These are phyloP conservation scores for Pisolithus orientalis DNA, from an alignment of 768 basidiomycete genomes.

Conservation along the genomic window DNA sequence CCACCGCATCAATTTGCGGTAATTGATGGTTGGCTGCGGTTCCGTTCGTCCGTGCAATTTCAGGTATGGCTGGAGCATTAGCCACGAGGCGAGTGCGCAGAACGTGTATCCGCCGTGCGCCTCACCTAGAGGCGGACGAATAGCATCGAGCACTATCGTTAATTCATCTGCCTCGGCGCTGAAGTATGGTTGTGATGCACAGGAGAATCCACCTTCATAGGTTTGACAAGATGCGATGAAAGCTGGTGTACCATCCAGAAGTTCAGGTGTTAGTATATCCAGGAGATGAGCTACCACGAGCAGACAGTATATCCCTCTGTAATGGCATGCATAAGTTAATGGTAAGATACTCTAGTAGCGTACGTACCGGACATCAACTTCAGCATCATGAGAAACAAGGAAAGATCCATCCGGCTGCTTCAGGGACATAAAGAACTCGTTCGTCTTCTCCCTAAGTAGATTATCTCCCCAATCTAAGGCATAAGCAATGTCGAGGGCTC, in stretches of 20 bases:
- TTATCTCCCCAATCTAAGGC: not conserved
- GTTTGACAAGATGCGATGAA: slow-evolving; percentile 93
- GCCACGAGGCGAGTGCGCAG: slow-evolving; percentile 83
- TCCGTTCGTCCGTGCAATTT: slow-evolving; percentile 10
- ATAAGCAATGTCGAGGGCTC: slow-evolving; percentile 9
- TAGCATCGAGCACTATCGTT: slow-evolving; percentile 32
- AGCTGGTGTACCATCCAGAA: slow-evolving; percentile 64
- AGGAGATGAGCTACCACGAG: slow-evolving; percentile 78
- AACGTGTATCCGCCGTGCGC: slow-evolving; percentile 98
- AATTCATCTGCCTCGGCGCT: slow-evolving; percentile 15
- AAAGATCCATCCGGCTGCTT: slow-evolving; percentile 95
- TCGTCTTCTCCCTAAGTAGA: slow-evolving; percentile 58
- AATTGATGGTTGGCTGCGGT: slow-evolving; percentile 44
- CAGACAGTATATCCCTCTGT: slow-evolving; percentile 91
- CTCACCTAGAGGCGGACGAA: slow-evolving; percentile 82
- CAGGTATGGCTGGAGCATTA: slow-evolving; percentile 61
- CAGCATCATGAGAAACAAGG: slow-evolving; percentile 77
- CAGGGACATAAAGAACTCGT: slow-evolving; percentile 84
- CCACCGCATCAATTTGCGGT: slow-evolving; percentile 67
- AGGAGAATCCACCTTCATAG: slow-evolving; percentile 94
- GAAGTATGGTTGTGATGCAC: slow-evolving; percentile 67
- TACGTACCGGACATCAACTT: slow-evolving; percentile 87
- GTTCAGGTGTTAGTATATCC: slow-evolving; percentile 83
- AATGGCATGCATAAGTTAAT: not conserved
- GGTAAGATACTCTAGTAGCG: not conserved